These are phyloP conservation scores for Penicillium antarcticum DNA, from an alignment of 495 filamentous ascomycete genomes.

Conservation along the genomic window DNA sequence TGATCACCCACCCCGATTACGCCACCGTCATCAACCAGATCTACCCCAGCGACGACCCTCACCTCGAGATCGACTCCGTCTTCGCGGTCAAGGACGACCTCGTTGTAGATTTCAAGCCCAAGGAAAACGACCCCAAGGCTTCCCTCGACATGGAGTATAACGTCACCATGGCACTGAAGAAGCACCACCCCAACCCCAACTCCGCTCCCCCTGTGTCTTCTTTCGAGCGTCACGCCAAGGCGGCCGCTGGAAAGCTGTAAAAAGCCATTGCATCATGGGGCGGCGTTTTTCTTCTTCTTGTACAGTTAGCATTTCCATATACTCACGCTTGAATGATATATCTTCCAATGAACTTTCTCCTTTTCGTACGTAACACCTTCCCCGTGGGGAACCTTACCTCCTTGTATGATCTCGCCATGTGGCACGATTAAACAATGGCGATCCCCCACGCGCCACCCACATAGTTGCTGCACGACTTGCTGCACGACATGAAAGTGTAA, in stretches of 20 bases:
- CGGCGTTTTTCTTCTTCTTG: constrained; percentile 6
- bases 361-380: no score
- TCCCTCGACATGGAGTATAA: constrained; percentile 44
- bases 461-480: no score
- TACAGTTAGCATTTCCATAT: constrained; percentile 10
- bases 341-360: neutral
- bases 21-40: constrained; percentile 60
- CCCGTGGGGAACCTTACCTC: no score
- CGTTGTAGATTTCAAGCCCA: constrained; percentile 59
- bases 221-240: constrained; percentile 40
- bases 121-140: constrained; percentile 46
- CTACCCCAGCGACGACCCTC: constrained; percentile 60
- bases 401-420: no score
- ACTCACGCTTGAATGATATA: constrained; percentile 1
- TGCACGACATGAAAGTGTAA: no score
- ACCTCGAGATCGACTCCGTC: constrained; percentile 59
- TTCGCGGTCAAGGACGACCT: constrained; percentile 66
- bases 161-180: constrained; percentile 45
- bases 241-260: constrained; percentile 17
- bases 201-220: constrained; percentile 43
- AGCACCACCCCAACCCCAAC: constrained; percentile 48
- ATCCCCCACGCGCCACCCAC: no score
- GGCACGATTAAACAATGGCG: no score
- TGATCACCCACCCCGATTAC: constrained; percentile 48
- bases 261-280: neutral